Percentiles rank a stretch among this genome's conserved stretches.
Conservation (phyloP, 2,329 filamentous ascomycete genomes). For the Mycosphaerella sp. region DNA sequence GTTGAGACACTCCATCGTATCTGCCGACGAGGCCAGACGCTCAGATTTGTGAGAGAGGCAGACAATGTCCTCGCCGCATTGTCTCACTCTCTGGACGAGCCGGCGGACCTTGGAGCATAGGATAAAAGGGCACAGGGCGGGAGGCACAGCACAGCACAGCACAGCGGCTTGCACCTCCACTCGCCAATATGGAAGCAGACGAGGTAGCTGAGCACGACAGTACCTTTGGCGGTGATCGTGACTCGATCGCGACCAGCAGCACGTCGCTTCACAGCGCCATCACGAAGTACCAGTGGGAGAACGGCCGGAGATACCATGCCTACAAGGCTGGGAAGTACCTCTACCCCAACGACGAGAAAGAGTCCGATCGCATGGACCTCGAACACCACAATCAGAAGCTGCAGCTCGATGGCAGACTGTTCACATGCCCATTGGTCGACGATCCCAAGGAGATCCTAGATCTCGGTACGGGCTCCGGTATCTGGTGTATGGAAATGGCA, state of each 20-base stretch:
- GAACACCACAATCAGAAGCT: constrained; percentile 32
- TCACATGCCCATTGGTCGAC: constrained; percentile 37
- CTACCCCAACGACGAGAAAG: constrained; percentile 34
- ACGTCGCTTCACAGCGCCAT: constrained; percentile 18
- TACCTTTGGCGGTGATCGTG: constrained; percentile 27
- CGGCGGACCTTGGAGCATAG: neutral
- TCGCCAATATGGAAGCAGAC: constrained; percentile 24
- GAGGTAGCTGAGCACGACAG: constrained; percentile 25
- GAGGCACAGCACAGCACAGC: neutral
- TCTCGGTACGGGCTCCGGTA: constrained; percentile 31
- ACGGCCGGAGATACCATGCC: constrained; percentile 23
- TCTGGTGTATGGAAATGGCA: constrained; percentile 34
- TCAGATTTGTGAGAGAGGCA: neutral
- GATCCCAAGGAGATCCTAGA: constrained; percentile 43
- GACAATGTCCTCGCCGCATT: neutral
- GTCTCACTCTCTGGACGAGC: no score
- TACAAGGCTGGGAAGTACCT: constrained; percentile 29
- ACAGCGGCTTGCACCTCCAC: neutral
- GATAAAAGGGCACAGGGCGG: neutral
- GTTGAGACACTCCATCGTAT: neutral
- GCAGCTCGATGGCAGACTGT: constrained; percentile 33
- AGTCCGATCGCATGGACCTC: constrained; percentile 31
- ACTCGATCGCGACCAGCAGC: constrained; percentile 22
- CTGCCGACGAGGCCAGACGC: neutral
- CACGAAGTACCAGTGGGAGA: constrained; percentile 17